phyloP scores from a whole-genome alignment of 1,284 basidiomycete species.

The Cutaneotrichosporon sp. region DNA sequence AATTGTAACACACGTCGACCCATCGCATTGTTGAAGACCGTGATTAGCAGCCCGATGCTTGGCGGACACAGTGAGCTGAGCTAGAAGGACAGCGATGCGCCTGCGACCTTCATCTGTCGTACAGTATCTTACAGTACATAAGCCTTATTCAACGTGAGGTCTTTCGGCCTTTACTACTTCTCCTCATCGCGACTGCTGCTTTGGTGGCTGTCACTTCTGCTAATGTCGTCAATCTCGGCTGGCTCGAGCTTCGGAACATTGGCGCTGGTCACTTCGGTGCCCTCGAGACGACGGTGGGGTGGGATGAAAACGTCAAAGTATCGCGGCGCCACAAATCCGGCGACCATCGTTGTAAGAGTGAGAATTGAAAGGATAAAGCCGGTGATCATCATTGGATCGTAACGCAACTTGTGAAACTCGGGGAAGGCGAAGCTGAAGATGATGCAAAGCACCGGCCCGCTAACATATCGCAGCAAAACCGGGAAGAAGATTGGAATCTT shows the following conservation, averaged over 20 bases:
- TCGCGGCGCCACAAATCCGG: slow-evolving; percentile 19
- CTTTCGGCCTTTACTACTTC: no score
- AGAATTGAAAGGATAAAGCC: slow-evolving; percentile 23
- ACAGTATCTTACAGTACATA: no score
- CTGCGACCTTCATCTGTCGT: no score
- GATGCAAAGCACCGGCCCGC: slow-evolving; percentile 24
- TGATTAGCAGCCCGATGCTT: no score
- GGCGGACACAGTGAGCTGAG: no score
- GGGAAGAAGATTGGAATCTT: slow-evolving; percentile 22
- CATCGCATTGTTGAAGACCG: no score
- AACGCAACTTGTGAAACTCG: slow-evolving; percentile 22
- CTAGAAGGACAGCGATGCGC: no score
- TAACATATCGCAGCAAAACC: slow-evolving; percentile 23
- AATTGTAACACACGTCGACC: no score
- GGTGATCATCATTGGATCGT: slow-evolving; percentile 25
- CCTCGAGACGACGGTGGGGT: slow-evolving; percentile 16
- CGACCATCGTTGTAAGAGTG: slow-evolving; percentile 13
- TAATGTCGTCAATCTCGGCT: neutral
- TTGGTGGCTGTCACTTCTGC: no score
- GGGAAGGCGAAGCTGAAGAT: slow-evolving; percentile 24
- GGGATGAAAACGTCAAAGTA: slow-evolving; percentile 21
- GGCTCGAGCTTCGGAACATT: slow-evolving; percentile 18
- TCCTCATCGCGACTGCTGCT: no score
- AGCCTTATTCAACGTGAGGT: no score
- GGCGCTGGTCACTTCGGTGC: slow-evolving; percentile 15